Base-by-base conservation (phyloP, 208 protist genomes). In the Leishmania lainsoni region DNA sequence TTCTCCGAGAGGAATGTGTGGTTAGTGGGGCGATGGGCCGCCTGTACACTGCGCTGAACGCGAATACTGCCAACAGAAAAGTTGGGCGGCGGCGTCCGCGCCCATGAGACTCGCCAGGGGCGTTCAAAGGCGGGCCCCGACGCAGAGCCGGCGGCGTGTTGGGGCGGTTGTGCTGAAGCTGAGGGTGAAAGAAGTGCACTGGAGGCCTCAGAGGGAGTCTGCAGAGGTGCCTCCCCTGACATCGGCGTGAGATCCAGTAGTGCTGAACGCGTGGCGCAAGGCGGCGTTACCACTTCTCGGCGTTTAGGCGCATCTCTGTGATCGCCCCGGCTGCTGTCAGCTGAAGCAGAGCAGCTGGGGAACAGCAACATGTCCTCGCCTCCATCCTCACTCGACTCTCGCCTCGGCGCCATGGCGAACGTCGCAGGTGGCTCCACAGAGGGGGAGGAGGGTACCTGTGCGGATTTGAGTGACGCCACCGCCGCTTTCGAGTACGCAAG, bases 361-460 rank as follows among this genome's bases (percentile, higher is more conserved):
- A 84, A 84, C 29, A 84, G 32, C 29, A 77, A 48, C 2, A 49
- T 78, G 26, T 84, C 76, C 45, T 84, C 81, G 9, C 59, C 61
- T 8, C 75, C 76, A 32, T 56, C 69, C 12, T 84, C 81, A 4
- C 22, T 77, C 2, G 12, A 54, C 59, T 77, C 79, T 39, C 6
- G 48, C 72, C 20, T 9, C 61, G 56, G n/a, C 35, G 35, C 29
- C 49, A 12, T n/a, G 39, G 39, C n/a, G 9, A 16, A 51, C 12
- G 20, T 73, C 45, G 10, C 45, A 10, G 20, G 45, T 54, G 26
- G 20, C 35, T 26, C 42, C 39, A 29, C 39, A 45, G 69, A 12
- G 3, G 10, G 22, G 22, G 48, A 73, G 2, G 22, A 73, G 45
- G 45, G 45, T 22, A 51, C 45, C 69, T 22, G 16, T 29, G 69